A percentile compares a stretch with the other conserved stretches of the same genome.
phyloP scores from a whole-genome alignment of 225 moss, liverwort and hornwort species.

The Antitrichia curtipendula region DNA sequence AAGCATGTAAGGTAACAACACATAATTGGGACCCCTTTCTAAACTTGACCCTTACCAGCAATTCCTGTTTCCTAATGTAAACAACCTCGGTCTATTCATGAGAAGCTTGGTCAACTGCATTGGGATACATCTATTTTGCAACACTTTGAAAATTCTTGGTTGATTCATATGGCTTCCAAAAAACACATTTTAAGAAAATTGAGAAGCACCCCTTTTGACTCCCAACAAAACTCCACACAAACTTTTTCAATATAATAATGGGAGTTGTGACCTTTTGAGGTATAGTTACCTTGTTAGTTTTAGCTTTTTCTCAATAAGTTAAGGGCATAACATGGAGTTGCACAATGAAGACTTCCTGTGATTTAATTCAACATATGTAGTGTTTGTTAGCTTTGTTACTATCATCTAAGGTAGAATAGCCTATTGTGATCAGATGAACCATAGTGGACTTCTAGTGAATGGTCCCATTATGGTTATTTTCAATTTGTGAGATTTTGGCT shows the following conservation, averaged over 20 bases:
- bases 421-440: too few species aligned
- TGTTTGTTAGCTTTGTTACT: background rate
- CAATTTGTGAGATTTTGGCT: too few species aligned
- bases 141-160: background rate
- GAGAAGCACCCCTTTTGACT: background rate
- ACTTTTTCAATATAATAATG: background rate
- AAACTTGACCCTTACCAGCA: fast-evolving
- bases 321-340: background rate
- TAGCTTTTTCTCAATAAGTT: background rate
- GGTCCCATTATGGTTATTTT: too few species aligned
- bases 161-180: background rate
- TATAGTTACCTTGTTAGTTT: background rate
- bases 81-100: background rate
- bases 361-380: background rate
- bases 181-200: background rate
- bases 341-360: background rate
- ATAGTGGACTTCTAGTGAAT: too few species aligned
- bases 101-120: background rate
- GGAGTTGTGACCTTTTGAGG: too few species aligned
- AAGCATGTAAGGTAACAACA: background rate
- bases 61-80: background rate
- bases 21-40: background rate
- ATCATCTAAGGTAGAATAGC: too few species aligned
- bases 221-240: background rate
- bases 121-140: background rate